Evolutionary conservation across 2,329 filamentous ascomycete genomes (phyloP).

Genomic region (Stenocarpella maydis): DNA sequence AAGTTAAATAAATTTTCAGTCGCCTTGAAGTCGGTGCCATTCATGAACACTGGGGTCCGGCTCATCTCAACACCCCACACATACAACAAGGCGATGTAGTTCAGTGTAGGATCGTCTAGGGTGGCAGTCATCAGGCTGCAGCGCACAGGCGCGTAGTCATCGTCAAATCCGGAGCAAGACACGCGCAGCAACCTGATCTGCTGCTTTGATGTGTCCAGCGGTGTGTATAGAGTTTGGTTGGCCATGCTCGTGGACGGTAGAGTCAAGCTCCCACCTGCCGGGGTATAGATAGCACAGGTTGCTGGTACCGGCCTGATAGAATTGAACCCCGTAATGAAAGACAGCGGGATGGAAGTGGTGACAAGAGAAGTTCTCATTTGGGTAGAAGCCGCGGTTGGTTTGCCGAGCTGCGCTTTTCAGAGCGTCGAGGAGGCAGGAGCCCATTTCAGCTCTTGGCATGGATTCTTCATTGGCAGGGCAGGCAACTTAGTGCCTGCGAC

Average conservation of each 20-base stretch:
- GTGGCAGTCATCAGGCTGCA: neutral
- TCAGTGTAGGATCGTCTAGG: neutral
- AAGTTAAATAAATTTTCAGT: neutral
- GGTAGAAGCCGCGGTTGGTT: neutral
- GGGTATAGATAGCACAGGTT: too few species aligned
- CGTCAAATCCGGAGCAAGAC: neutral
- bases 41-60: neutral
- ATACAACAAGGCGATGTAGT: neutral
- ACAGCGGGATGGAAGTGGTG: neutral
- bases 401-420: neutral
- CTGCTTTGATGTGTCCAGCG: neutral
- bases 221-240: neutral
- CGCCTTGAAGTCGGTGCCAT: neutral
- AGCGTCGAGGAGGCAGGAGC: neutral
- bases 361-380: neutral
- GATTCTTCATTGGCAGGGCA: neutral
- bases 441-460: constrained; percentile 13
- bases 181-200: constrained; percentile 14
- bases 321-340: too few species aligned
- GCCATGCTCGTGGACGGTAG: neutral
- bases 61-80: constrained; percentile 1
- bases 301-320: too few species aligned
- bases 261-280: neutral
- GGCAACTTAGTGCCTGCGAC: neutral
- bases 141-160: neutral